phyloP scores from a whole-genome alignment of 371 early-diverging fungal genomes.

The Rhizopus arrhizus region DNA sequence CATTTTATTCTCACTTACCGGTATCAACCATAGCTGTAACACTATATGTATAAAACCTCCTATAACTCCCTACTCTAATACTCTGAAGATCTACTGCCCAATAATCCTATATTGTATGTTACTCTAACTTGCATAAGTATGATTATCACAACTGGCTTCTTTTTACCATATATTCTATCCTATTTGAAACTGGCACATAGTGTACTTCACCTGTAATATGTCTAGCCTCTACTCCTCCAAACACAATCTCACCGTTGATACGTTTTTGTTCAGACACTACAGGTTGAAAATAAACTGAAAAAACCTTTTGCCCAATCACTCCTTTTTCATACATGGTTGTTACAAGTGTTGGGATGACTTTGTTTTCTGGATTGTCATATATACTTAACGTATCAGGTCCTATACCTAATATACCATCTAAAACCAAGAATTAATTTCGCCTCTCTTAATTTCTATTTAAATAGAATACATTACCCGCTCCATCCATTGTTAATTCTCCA shows the following conservation, averaged over 20 bases:
- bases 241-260: slow-evolving; percentile 45
- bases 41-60: slow-evolving; percentile 1
- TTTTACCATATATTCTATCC: slow-evolving; percentile 26
- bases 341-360: slow-evolving; percentile 38
- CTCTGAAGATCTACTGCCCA: slow-evolving; percentile 47
- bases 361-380: slow-evolving; percentile 37
- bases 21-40: slow-evolving; percentile 44
- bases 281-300: slow-evolving; percentile 47
- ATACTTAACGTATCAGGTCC: slow-evolving; percentile 42
- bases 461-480: slow-evolving; percentile 27
- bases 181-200: slow-evolving; percentile 31
- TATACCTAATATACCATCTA: slow-evolving; percentile 49
- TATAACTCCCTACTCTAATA: slow-evolving; percentile 27
- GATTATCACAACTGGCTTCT: background rate
- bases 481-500: slow-evolving; percentile 43
- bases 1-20: slow-evolving; percentile 19
- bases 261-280: slow-evolving; percentile 18
- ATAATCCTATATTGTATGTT: slow-evolving; percentile 33
- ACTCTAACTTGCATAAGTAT: background rate
- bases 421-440: background rate
- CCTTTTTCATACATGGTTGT: slow-evolving; percentile 36
- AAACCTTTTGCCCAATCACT: slow-evolving; percentile 36
- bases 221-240: slow-evolving; percentile 45
- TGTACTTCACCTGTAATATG: slow-evolving; percentile 30
- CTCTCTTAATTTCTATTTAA: background rate